phyloP scores from a whole-genome alignment of 75 land plant species.

The Picea sitchensis region DNA sequence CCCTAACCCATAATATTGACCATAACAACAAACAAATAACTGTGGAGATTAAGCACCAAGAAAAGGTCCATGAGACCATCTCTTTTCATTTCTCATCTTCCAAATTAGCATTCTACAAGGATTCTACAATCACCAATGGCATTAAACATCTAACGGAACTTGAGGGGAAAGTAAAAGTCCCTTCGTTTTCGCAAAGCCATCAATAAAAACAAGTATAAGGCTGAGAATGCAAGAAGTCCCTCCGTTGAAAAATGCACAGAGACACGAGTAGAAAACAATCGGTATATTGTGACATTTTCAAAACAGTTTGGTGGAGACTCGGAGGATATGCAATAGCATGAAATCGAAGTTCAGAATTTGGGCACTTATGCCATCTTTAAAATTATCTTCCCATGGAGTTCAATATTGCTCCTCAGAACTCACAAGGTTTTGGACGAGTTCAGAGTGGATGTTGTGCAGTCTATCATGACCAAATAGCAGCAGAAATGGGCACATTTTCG shows the following conservation, averaged over 20 bases:
- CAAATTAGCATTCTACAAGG: constrained; percentile 14
- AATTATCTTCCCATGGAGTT: constrained; percentile 16
- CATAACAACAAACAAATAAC: no score
- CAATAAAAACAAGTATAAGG: neutral
- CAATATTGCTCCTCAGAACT: constrained; percentile 25
- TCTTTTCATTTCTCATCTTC: no score
- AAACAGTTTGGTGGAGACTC: neutral
- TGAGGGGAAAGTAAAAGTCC: constrained; percentile 28
- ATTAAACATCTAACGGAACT: constrained; percentile 39
- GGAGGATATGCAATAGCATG: neutral
- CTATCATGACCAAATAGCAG: constrained; percentile 31
- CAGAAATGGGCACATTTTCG: no score
- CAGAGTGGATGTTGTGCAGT: constrained; percentile 43
- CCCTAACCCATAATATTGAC: no score
- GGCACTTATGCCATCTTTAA: constrained; percentile 39
- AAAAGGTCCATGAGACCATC: no score
- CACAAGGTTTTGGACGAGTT: constrained; percentile 35
- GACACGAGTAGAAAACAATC: neutral
- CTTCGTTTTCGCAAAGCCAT: constrained; percentile 30
- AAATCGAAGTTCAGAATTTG: constrained; percentile 29
- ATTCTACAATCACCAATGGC: constrained; percentile 41
- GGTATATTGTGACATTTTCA: neutral
- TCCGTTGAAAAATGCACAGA: no score
- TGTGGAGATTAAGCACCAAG: no score
- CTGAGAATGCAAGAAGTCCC: neutral